A percentile compares a stretch with the other conserved stretches of the same genome.
Evolutionary conservation across 805 yeast species (phyloP).

Genomic region (Deakozyma indianensis): DNA sequence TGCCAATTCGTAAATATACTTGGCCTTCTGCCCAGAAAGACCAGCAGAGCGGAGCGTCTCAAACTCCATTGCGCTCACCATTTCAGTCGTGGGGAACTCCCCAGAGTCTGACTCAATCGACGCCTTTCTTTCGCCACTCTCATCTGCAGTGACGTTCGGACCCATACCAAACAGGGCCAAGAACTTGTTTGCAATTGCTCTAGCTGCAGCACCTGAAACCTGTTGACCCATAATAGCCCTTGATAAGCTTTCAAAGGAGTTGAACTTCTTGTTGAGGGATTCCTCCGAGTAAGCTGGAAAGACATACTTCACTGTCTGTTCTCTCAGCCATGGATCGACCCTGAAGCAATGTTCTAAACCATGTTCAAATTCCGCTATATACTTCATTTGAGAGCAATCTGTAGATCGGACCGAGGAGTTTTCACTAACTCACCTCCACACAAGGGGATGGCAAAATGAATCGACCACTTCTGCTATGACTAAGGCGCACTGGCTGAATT

Average conservation of each 20-base stretch:
- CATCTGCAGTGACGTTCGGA: not conserved
- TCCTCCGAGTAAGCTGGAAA: conserved; percentile 10
- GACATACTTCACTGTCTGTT: conserved; percentile 5
- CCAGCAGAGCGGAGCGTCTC: conserved; percentile 52
- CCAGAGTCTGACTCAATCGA: conserved; percentile 3
- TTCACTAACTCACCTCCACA: no score
- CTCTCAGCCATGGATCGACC: conserved; percentile 11
- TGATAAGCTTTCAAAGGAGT: conserved; percentile 13
- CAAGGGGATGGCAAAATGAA: no score
- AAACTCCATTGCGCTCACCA: conserved; percentile 25
- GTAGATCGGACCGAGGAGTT: no score
- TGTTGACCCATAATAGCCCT: conserved; percentile 22
- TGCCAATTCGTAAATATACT: conserved; percentile 52
- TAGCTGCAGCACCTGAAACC: conserved; percentile 58
- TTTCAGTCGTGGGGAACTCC: conserved; percentile 37
- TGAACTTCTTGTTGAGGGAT: conserved; percentile 2
- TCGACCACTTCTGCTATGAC: no score
- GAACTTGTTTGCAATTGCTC: conserved; percentile 41
- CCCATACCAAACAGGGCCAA: conserved; percentile 21
- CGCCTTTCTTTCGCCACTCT: conserved; percentile 2
- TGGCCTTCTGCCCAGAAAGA: conserved; percentile 50
- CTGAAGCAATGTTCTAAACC: not conserved
- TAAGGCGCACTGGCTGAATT: no score
- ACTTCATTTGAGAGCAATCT: not conserved
- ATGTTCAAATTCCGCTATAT: not conserved